Percentiles rank a stretch among this genome's conserved stretches.
Conservation (phyloP, 495 filamentous ascomycete species). For the Annulohypoxylon bovei region DNA sequence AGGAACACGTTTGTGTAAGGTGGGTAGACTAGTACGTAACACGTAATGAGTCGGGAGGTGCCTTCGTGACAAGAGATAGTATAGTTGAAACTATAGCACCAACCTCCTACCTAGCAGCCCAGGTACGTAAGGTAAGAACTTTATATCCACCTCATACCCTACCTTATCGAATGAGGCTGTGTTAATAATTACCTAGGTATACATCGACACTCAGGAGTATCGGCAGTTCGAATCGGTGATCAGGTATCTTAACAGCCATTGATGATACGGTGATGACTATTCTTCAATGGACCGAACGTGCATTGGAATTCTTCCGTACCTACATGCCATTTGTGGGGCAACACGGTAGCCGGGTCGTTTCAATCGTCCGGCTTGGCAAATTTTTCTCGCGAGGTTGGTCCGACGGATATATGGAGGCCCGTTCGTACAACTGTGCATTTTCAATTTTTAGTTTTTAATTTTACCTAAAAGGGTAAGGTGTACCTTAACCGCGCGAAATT, state of each 20-base stretch:
- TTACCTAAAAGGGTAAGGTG: too few relatives aligned
- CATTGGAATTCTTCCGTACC: conserved; percentile 5
- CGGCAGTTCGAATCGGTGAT: too few relatives aligned
- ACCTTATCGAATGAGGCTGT: too few relatives aligned
- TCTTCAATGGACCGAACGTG: neutral
- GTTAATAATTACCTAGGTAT: neutral
- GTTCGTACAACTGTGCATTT: too few relatives aligned
- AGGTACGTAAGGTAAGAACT: too few relatives aligned
- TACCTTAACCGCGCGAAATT: too few relatives aligned
- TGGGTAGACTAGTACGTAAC: neutral
- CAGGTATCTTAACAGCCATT: too few relatives aligned
- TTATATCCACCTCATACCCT: neutral
- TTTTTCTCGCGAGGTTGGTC: neutral
- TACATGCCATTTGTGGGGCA: neutral
- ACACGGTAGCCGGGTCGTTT: neutral
- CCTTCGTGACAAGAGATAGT: neutral
- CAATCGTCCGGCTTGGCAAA: neutral
- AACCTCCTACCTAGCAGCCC: too few relatives aligned
- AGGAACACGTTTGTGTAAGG: neutral
- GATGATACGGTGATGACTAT: too few relatives aligned
- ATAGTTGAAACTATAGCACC: neutral
- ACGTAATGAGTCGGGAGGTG: neutral
- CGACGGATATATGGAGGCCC: neutral
- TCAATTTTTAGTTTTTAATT: too few relatives aligned
- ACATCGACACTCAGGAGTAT: too few relatives aligned